A percentile compares a stretch with the other conserved stretches of the same genome.
Conservation (phyloP, 371 early-diverging fungal genomes). For the Dinochytrium kinnereticum region DNA sequence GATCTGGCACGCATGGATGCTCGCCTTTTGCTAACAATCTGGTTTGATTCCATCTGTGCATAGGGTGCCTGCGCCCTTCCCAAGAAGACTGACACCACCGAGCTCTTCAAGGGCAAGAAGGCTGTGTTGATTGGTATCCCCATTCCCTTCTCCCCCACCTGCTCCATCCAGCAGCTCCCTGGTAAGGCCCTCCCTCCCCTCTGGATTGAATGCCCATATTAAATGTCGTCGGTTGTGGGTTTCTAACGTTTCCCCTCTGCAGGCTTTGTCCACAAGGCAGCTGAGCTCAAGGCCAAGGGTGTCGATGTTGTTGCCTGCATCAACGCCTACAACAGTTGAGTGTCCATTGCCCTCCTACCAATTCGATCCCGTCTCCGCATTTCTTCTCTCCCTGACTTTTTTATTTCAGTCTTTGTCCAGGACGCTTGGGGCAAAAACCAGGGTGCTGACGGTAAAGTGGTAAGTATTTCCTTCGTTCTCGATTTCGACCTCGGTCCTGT, state of each 20-base stretch:
- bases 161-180: slow-evolving; percentile 69
- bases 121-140: slow-evolving; percentile 83
- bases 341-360: too few relatives aligned
- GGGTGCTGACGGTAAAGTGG: slow-evolving; percentile 55
- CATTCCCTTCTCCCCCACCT: slow-evolving; percentile 80
- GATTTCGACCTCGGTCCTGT: too few relatives aligned
- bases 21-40: neutral
- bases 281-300: slow-evolving; percentile 65
- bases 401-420: slow-evolving; percentile 56
- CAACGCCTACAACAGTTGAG: slow-evolving; percentile 66
- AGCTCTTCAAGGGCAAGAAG: slow-evolving; percentile 71
- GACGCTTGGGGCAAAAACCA: slow-evolving; percentile 69
- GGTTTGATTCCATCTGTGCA: too few relatives aligned
- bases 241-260: too few relatives aligned
- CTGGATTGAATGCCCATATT: too few relatives aligned
- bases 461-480: slow-evolving; percentile 18
- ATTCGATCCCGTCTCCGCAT: too few relatives aligned
- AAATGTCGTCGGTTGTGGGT: too few relatives aligned
- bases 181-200: too few relatives aligned
- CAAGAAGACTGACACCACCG: slow-evolving; percentile 6
- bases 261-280: slow-evolving; percentile 65
- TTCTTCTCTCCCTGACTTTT: too few relatives aligned
- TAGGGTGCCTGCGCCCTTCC: slow-evolving; percentile 32
- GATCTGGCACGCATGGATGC: neutral
- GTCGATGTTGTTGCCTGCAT: slow-evolving; percentile 70